Percentiles rank a stretch among this genome's conserved stretches.
These are phyloP conservation scores for Sungouiella thailandica DNA, from an alignment of 805 yeast species.

Conservation along the genomic window DNA sequence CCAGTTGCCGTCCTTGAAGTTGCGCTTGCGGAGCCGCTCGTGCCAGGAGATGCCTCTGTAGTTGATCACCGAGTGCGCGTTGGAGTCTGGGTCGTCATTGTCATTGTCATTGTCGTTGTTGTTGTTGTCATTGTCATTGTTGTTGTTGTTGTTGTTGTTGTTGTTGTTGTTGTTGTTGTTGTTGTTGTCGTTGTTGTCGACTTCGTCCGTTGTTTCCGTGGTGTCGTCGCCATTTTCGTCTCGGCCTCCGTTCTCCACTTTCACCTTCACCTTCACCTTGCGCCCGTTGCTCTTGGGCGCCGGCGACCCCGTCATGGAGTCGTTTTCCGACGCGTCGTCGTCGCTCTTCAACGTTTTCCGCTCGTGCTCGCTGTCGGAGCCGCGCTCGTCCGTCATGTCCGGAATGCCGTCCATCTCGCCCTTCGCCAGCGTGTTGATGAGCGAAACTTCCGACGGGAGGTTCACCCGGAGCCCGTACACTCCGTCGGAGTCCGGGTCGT, in stretches of 20 bases:
- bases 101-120: slow-evolving; percentile 13
- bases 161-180: slow-evolving; percentile 12
- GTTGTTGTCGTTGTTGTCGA: slow-evolving; percentile 4
- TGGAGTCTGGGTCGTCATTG: slow-evolving; percentile 21
- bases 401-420: slow-evolving; percentile 23
- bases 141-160: slow-evolving; percentile 21
- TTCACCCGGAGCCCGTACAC: slow-evolving; percentile 28
- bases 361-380: slow-evolving; percentile 18
- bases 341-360: slow-evolving; percentile 18
- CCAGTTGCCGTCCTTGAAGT: slow-evolving; percentile 84
- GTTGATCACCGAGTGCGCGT: slow-evolving; percentile 47
- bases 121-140: slow-evolving; percentile 17
- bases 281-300: not conserved
- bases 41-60: slow-evolving; percentile 68
- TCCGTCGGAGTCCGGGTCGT: slow-evolving; percentile 29
- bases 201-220: too few species aligned
- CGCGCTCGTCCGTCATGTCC: slow-evolving; percentile 9
- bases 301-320: not conserved
- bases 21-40: slow-evolving; percentile 67
- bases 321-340: slow-evolving; percentile 13
- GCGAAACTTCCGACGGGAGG: slow-evolving; percentile 24
- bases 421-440: slow-evolving; percentile 15
- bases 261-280: slow-evolving; percentile 14
- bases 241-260: slow-evolving; percentile 18
- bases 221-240: slow-evolving; percentile 15